A percentile compares a stretch with the other conserved stretches of the same genome.
Evolutionary conservation across 768 basidiomycete genomes (phyloP).

Genomic region (Tulasnella sp.): DNA sequence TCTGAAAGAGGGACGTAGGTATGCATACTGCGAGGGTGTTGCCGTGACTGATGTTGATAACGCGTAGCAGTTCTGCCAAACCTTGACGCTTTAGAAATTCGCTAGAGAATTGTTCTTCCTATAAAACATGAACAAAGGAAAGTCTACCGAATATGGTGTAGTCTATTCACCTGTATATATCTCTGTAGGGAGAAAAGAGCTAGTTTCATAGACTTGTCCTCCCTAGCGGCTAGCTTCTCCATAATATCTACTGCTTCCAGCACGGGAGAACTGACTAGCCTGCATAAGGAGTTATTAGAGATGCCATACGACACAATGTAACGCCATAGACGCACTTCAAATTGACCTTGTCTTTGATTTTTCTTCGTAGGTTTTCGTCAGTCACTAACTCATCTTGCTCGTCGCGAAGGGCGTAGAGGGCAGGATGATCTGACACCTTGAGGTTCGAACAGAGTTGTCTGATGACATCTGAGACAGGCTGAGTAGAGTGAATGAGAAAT

Average conservation of each 20-base stretch:
- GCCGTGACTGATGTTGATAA: constrained; percentile 55
- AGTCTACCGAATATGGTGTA: background rate
- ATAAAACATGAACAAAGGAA: background rate
- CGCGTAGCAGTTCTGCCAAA: constrained; percentile 51
- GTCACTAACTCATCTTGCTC: constrained; percentile 75
- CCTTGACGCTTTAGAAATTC: constrained; percentile 69
- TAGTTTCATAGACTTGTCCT: constrained; percentile 48
- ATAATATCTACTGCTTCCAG: constrained; percentile 69
- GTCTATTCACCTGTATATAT: constrained; percentile 49
- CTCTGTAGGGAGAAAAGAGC: constrained; percentile 70
- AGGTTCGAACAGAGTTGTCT: constrained; percentile 71
- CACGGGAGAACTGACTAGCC: constrained; percentile 66
- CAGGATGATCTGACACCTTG: constrained; percentile 60
- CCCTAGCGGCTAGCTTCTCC: constrained; percentile 49
- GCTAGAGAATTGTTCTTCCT: constrained; percentile 76
- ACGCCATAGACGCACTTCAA: constrained; percentile 46
- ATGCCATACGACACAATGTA: background rate
- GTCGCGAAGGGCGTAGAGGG: constrained; percentile 66
- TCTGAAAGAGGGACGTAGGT: background rate
- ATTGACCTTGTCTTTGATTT: constrained; percentile 64
- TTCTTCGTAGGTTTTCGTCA: constrained; percentile 71
- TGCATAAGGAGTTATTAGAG: constrained; percentile 23
- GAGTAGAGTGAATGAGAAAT: background rate
- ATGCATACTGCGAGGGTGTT: constrained; percentile 65
- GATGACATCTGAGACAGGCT: constrained; percentile 69